These are phyloP conservation scores for Cryoendolithus antarcticus DNA, from an alignment of 2,329 filamentous ascomycete genomes.

Conservation along the genomic window DNA sequence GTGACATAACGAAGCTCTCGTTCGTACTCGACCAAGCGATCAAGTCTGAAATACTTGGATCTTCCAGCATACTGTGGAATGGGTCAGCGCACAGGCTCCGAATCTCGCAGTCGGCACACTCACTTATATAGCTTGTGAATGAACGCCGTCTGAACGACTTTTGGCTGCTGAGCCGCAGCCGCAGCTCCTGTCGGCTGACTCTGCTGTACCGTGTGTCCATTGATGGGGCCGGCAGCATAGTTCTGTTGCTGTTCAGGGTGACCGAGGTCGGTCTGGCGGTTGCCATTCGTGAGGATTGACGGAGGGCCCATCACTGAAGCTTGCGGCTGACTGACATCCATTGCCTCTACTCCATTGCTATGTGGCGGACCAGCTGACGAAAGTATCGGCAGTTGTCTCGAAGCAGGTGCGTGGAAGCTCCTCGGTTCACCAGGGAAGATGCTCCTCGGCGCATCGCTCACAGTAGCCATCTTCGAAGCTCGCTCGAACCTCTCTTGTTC, in stretches of 20 bases:
- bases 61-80: conserved; percentile 75
- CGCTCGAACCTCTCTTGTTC: no score
- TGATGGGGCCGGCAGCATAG: conserved; percentile 3
- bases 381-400: conserved; percentile 19
- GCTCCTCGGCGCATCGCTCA: conserved; percentile 28
- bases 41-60: conserved; percentile 80
- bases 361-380: conserved; percentile 14
- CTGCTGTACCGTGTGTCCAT: conserved; percentile 2
- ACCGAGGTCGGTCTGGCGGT: conserved; percentile 6
- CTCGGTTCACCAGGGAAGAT: conserved; percentile 17
- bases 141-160: conserved; percentile 96
- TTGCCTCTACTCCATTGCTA: conserved; percentile 12
- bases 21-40: conserved; percentile 92
- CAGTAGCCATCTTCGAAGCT: conserved; percentile 28
- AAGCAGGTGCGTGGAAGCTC: conserved; percentile 10
- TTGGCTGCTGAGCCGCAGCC: conserved; percentile 77
- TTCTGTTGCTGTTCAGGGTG: conserved; percentile 12
- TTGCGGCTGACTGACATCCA: conserved; percentile 18
- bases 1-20: conserved; percentile 98
- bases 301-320: conserved; percentile 18
- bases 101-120: conserved; percentile 22
- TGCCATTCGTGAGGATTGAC: conserved; percentile 16
- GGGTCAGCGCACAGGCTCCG: background rate
- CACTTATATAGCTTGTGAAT: conserved; percentile 99
- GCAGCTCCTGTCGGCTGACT: conserved; percentile 41